These are phyloP conservation scores for Saxophila tyrrhenica DNA, from an alignment of 495 filamentous ascomycete species.

Conservation along the genomic window DNA sequence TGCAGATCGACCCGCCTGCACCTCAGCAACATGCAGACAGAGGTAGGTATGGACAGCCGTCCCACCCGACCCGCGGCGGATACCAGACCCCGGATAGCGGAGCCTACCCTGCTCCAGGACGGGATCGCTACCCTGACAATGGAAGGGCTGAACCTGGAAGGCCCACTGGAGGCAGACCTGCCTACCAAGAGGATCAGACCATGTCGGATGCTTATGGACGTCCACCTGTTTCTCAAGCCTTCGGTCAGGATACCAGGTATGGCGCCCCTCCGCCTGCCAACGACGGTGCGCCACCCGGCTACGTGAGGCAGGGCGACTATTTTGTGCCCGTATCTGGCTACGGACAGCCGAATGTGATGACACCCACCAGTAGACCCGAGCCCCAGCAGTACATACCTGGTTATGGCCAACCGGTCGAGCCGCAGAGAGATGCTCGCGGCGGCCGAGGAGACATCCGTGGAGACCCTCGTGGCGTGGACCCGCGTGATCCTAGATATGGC, in stretches of 20 bases:
- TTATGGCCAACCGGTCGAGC: slow-evolving; percentile 2
- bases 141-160: slow-evolving; percentile 1
- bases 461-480: slow-evolving; percentile 2
- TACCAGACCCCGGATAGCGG: slow-evolving; percentile 3
- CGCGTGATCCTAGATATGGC: slow-evolving; percentile 12
- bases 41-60: slow-evolving; percentile 9
- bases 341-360: slow-evolving; percentile 1
- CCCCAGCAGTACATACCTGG: neutral
- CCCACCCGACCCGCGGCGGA: neutral
- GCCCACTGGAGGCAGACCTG: neutral
- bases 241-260: slow-evolving; percentile 13
- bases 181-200: slow-evolving; percentile 7
- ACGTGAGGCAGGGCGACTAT: slow-evolving; percentile 11
- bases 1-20: slow-evolving; percentile 16
- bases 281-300: slow-evolving; percentile 16
- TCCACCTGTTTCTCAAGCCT: neutral
- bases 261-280: slow-evolving; percentile 6
- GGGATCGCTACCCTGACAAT: slow-evolving; percentile 3
- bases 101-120: slow-evolving; percentile 1
- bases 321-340: slow-evolving; percentile 12
- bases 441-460: neutral
- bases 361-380: slow-evolving; percentile 7
- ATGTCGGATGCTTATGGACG: slow-evolving; percentile 9
- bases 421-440: neutral
- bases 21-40: neutral